Evolutionary conservation across 2,329 filamentous ascomycete species (phyloP).

Genomic region (Penicillium sp.): DNA sequence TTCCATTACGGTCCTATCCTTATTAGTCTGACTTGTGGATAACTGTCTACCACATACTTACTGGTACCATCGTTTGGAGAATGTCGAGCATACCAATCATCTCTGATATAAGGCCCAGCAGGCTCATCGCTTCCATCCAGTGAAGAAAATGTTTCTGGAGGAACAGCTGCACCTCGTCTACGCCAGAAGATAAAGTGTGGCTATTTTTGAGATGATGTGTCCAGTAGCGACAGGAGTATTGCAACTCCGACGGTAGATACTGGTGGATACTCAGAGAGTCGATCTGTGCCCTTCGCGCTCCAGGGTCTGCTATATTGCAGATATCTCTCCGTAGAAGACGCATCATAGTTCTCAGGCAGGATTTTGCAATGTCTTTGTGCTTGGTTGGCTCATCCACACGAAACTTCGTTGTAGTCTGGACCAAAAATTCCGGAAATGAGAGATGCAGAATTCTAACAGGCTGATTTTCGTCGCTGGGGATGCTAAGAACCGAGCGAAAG

Average conservation of each 20-base stretch:
- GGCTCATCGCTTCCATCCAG: constrained; percentile 32
- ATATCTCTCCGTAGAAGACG: constrained; percentile 13
- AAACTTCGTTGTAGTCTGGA: constrained; percentile 25
- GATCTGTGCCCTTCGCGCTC: constrained; percentile 13
- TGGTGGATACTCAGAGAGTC: constrained; percentile 13
- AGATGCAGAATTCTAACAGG: constrained; percentile 30
- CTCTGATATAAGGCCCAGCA: constrained; percentile 23
- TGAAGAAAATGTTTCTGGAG: constrained; percentile 28
- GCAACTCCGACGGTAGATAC: constrained; percentile 22
- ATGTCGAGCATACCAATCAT: constrained; percentile 18
- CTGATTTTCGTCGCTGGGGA: constrained; percentile 16
- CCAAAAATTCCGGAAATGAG: constrained; percentile 38
- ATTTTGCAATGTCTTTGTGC: constrained; percentile 7
- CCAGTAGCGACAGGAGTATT: constrained; percentile 35
- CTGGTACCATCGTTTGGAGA: constrained; percentile 12
- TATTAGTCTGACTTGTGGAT: constrained; percentile 22
- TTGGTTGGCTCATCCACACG: constrained; percentile 30
- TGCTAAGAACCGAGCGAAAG: constrained; percentile 22
- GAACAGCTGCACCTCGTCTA: constrained; percentile 17
- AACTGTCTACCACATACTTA: no score
- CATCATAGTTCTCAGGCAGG: constrained; percentile 14
- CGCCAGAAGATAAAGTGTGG: not conserved
- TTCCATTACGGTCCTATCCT: no score
- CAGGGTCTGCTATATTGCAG: constrained; percentile 15
- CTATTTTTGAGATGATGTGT: constrained; percentile 25